Percentiles rank a stretch among this genome's conserved stretches.
These are phyloP conservation scores for Acanthamoeba triangularis DNA, from an alignment of 208 protist genomes.

Conservation along the genomic window DNA sequence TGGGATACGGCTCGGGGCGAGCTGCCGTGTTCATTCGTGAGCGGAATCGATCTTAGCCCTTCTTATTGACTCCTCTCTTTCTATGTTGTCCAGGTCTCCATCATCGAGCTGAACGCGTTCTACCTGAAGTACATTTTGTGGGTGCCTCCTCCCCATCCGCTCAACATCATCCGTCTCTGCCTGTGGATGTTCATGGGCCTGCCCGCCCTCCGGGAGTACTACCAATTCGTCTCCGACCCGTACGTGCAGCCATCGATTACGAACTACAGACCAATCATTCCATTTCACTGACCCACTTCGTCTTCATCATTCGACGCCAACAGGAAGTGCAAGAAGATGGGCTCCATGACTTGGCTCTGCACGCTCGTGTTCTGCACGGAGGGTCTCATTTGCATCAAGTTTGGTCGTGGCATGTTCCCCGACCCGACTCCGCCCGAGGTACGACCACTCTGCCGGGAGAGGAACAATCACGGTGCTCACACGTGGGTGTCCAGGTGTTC, in stretches of 20 bases:
- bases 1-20: too few relatives aligned
- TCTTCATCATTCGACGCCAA: neutral
- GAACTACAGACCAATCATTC: too few relatives aligned
- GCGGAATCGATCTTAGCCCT: too few relatives aligned
- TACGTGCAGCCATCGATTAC: constrained; percentile 54
- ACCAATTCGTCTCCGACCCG: constrained; percentile 94
- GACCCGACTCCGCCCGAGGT: constrained; percentile 10
- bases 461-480: too few relatives aligned
- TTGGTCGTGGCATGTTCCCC: constrained; percentile 75
- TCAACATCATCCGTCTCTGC: constrained; percentile 94
- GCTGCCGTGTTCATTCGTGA: too few relatives aligned
- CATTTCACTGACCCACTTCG: neutral
- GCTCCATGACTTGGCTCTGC: constrained; percentile 94
- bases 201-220: constrained; percentile 95
- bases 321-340: constrained; percentile 92
- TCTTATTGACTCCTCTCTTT: too few relatives aligned
- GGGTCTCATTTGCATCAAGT: constrained; percentile 77
- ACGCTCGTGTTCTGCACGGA: constrained; percentile 63
- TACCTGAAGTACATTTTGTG: constrained; percentile 97
- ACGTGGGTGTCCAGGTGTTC: too few relatives aligned
- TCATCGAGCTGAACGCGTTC: constrained; percentile 97
- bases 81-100: constrained; percentile 75
- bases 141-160: constrained; percentile 93
- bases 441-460: neutral
- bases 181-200: constrained; percentile 94